Evolutionary conservation across 2,329 filamentous ascomycete species (phyloP).

Genomic region (Clonostachys rosea): DNA sequence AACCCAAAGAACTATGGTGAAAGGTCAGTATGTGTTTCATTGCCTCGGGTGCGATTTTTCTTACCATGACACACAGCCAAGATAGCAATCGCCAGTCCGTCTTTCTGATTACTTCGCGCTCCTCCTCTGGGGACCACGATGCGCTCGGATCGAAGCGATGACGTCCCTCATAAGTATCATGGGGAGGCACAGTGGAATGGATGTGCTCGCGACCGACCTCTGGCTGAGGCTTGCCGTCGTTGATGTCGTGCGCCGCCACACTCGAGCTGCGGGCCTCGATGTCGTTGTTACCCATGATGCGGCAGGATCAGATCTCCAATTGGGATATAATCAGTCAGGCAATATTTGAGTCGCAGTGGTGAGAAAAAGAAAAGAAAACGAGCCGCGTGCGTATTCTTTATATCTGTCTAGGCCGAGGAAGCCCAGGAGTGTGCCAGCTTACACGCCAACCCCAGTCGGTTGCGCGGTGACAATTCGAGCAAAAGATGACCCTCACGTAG

Average conservation of each 20-base stretch:
- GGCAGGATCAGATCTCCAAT: neutral
- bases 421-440: no score
- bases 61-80: constrained; percentile 36
- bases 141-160: constrained; percentile 33
- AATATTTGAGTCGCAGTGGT: no score
- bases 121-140: constrained; percentile 52
- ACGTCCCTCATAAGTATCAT: constrained; percentile 28
- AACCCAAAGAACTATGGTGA: constrained; percentile 49
- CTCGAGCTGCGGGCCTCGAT: constrained; percentile 2
- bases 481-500: no score
- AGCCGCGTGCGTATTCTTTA: no score
- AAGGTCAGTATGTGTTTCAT: constrained; percentile 16
- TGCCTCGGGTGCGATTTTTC: neutral
- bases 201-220: constrained; percentile 32
- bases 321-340: neutral
- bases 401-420: no score
- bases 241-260: constrained; percentile 11
- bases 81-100: constrained; percentile 33
- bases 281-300: constrained; percentile 1
- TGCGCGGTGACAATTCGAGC: no score
- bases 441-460: no score
- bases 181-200: constrained; percentile 17
- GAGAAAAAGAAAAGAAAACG: no score
- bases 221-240: constrained; percentile 14
- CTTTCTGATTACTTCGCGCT: constrained; percentile 50